These are phyloP conservation scores for Polyporus tsugae DNA, from an alignment of 1,284 basidiomycete genomes.

Conservation along the genomic window DNA sequence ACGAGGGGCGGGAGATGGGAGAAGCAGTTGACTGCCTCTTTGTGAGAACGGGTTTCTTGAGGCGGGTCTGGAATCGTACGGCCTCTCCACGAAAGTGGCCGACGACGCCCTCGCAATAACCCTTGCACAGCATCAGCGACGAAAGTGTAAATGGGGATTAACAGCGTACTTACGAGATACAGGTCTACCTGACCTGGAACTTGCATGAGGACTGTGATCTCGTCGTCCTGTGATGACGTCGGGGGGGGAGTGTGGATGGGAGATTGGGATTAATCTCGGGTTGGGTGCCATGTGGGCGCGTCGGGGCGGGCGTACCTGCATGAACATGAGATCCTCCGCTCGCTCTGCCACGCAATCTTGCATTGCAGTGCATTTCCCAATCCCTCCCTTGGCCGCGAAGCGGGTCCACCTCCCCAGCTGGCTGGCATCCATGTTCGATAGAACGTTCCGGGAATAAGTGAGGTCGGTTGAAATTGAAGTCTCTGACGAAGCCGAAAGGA, in stretches of 20 bases:
- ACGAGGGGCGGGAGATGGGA: slow-evolving; percentile 39
- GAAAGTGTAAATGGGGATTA: slow-evolving; percentile 9
- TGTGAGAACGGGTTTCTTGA: slow-evolving; percentile 84
- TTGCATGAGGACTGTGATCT: slow-evolving; percentile 84
- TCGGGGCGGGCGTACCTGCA: slow-evolving; percentile 58
- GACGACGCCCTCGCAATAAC: slow-evolving; percentile 89
- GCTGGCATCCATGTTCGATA: slow-evolving; percentile 65
- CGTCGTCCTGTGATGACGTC: slow-evolving; percentile 66
- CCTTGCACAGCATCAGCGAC: slow-evolving; percentile 33
- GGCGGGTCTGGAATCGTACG: slow-evolving; percentile 78
- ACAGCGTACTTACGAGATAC: slow-evolving; percentile 62
- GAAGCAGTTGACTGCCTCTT: slow-evolving; percentile 57
- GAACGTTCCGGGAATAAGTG: neutral
- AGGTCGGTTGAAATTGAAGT: neutral
- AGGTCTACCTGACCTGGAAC: slow-evolving; percentile 60
- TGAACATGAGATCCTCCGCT: slow-evolving; percentile 87
- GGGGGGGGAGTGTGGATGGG: neutral
- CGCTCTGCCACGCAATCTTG: slow-evolving; percentile 83
- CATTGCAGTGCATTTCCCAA: slow-evolving; percentile 76
- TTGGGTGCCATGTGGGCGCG: neutral
- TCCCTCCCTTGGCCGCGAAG: slow-evolving; percentile 83
- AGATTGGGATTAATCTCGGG: neutral
- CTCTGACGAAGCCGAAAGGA: neutral
- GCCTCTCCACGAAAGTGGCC: slow-evolving; percentile 78
- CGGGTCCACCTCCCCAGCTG: slow-evolving; percentile 83